Percentiles rank a stretch among this genome's conserved stretches.
phyloP scores from a whole-genome alignment of 257 asterid genomes.

The Anisodus acutangulus region DNA sequence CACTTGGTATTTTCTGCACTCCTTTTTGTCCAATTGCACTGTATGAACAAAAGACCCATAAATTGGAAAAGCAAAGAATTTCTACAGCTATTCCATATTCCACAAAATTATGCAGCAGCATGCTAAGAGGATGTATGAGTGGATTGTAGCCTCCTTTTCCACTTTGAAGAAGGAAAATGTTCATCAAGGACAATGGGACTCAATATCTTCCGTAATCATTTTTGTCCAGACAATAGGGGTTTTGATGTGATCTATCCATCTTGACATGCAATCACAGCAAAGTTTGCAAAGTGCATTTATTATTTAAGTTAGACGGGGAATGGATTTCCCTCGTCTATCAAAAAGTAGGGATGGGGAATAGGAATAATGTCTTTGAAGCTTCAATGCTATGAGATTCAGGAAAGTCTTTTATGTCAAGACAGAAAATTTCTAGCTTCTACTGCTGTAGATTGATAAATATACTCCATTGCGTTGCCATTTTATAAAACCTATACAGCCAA shows the following conservation, averaged over 20 bases:
- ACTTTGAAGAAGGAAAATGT: neutral
- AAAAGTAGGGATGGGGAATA: neutral
- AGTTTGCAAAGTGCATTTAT: neutral
- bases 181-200: neutral
- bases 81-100: neutral
- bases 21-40: slow-evolving; percentile 35
- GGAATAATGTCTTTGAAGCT: neutral
- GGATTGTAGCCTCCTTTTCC: slow-evolving; percentile 26
- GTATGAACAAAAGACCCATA: slow-evolving; percentile 8
- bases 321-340: neutral
- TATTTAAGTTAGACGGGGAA: neutral
- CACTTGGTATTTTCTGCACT: slow-evolving; percentile 30
- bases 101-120: neutral
- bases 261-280: neutral
- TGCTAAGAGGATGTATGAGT: neutral
- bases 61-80: neutral
- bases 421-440: neutral
- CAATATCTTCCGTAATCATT: neutral
- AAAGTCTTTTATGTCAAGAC: neutral
- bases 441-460: neutral
- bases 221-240: neutral
- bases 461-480: neutral
- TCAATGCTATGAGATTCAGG: slow-evolving; percentile 19
- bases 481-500: neutral
- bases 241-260: slow-evolving; percentile 13